A percentile compares a stretch with the other conserved stretches of the same genome.
Conservation (phyloP, 2,329 filamentous ascomycete genomes). For the Plenodomus tracheiphilus region DNA sequence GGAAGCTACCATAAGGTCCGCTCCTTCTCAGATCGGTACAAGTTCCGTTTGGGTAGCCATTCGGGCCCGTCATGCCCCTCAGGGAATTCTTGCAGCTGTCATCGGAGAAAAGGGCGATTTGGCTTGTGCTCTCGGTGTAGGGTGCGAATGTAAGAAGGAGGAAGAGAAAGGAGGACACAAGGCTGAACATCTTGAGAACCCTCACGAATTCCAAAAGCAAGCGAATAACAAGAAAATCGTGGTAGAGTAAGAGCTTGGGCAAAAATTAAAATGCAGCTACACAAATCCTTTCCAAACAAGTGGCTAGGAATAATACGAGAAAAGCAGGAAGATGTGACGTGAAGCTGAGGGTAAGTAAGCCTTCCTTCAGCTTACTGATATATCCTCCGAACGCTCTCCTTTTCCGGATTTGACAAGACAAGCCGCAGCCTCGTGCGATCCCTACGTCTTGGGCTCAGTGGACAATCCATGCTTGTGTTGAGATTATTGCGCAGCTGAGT, state of each 20-base stretch:
- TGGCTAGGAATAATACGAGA: not conserved
- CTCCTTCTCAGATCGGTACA: slow-evolving; percentile 18
- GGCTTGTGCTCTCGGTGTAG: slow-evolving; percentile 1
- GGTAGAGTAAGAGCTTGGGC: not conserved
- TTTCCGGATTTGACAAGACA: not conserved
- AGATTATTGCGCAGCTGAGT: not conserved
- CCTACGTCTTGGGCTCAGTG: not conserved
- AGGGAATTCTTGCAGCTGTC: slow-evolving; percentile 11
- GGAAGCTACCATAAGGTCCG: slow-evolving; percentile 22
- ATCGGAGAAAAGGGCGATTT: slow-evolving; percentile 16
- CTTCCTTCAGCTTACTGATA: not conserved
- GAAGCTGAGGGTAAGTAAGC: not conserved
- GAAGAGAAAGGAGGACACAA: not conserved
- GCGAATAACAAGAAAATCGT: too few species aligned
- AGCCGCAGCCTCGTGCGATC: not conserved
- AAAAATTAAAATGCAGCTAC: not conserved
- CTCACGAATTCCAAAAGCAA: not conserved
- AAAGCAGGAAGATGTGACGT: not conserved
- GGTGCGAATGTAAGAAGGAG: not conserved
- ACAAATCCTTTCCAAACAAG: not conserved
- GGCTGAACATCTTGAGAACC: not conserved
- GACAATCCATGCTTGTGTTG: not conserved
- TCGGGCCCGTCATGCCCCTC: slow-evolving; percentile 13
- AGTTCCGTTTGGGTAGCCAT: slow-evolving; percentile 20
- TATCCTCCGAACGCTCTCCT: not conserved